Evolutionary conservation across 768 basidiomycete species (phyloP).

Genomic region (Hericium coralloides): DNA sequence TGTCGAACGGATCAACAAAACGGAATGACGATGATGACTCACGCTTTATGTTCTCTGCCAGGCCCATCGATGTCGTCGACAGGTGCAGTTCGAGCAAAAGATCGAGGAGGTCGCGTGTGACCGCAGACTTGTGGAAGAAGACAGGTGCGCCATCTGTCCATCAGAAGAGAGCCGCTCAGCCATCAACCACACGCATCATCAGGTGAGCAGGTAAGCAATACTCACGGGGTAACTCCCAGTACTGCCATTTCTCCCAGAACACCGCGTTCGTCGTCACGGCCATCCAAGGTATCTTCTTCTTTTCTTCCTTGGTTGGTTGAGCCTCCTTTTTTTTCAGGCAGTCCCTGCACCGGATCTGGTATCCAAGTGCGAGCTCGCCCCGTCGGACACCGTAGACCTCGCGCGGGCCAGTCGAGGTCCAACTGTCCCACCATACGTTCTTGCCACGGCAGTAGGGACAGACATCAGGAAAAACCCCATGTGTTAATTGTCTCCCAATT

Average conservation of each 20-base stretch:
- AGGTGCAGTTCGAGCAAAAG: constrained; percentile 16
- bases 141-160: constrained; percentile 9
- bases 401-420: constrained; percentile 12
- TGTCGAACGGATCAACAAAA: constrained; percentile 4
- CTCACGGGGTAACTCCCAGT: not conserved
- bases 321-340: not conserved
- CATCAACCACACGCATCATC: not conserved
- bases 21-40: not conserved
- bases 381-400: constrained; percentile 14
- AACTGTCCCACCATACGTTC: constrained; percentile 9
- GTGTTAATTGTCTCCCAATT: too few species aligned
- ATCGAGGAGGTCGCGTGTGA: constrained; percentile 17
- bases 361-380: constrained; percentile 12
- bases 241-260: not conserved
- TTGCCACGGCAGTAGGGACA: constrained; percentile 10
- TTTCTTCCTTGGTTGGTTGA: not conserved
- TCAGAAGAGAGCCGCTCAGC: not conserved
- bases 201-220: not conserved
- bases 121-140: constrained; percentile 13
- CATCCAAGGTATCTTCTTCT: not conserved
- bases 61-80: constrained; percentile 11
- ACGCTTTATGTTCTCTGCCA: constrained; percentile 8
- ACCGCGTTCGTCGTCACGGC: not conserved
- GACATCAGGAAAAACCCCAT: too few species aligned
- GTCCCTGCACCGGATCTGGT: constrained; percentile 10